Conservation (phyloP, 331 rosid genomes). For the Quercus tomentella region DNA sequence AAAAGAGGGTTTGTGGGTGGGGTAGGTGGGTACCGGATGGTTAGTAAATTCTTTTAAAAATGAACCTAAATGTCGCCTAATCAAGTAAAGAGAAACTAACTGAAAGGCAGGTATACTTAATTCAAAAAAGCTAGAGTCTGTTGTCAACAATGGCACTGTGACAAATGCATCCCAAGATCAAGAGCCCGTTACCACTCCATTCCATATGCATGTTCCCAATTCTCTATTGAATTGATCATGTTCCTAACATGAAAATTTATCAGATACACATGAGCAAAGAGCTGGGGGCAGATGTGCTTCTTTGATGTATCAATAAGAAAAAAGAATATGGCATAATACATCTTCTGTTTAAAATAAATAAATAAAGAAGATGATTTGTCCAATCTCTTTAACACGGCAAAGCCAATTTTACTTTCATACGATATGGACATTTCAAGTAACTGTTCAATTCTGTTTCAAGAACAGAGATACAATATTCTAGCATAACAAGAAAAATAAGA, state of each 20-base stretch:
- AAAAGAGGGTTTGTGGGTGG: not conserved
- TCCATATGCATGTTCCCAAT: too few species aligned
- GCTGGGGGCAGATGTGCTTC: not conserved
- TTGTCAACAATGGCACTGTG: too few species aligned
- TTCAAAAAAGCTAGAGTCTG: too few species aligned
- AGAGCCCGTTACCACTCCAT: too few species aligned
- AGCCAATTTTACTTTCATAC: slow-evolving; percentile 6
- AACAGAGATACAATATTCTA: slow-evolving; percentile 6
- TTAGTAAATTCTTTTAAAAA: too few species aligned
- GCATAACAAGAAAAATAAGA: slow-evolving; percentile 7
- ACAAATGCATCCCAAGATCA: too few species aligned
- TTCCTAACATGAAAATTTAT: not conserved
- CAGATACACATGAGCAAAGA: not conserved
- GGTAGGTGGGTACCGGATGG: too few species aligned
- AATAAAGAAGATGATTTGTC: not conserved
- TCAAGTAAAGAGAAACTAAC: too few species aligned
- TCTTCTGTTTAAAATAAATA: not conserved
- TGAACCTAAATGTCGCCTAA: too few species aligned
- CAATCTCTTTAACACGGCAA: not conserved
- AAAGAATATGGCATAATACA: slow-evolving; percentile 6
- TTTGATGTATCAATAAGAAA: not conserved
- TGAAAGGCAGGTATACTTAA: too few species aligned
- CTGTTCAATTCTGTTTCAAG: slow-evolving; percentile 18
- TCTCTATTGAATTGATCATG: not conserved
- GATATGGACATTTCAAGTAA: slow-evolving; percentile 18